Evolutionary conservation across 2,329 filamentous ascomycete species (phyloP).

Genomic region (Teratosphaeria nubilosa): DNA sequence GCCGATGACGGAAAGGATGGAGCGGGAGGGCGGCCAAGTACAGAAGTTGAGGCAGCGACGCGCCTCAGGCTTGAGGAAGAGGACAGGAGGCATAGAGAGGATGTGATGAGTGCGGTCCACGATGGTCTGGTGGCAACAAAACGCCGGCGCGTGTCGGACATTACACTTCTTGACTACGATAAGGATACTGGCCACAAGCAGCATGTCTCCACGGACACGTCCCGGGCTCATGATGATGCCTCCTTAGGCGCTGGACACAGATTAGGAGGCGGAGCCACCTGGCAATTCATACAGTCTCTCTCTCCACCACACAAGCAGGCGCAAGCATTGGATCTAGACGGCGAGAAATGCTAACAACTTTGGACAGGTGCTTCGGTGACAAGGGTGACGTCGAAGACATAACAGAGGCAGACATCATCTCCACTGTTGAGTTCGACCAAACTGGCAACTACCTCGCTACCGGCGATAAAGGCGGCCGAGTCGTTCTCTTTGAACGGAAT

Average conservation of each 20-base stretch:
- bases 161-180: background rate
- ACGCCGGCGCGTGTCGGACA: background rate
- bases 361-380: slow-evolving; percentile 86
- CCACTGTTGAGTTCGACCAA: slow-evolving; percentile 82
- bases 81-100: background rate
- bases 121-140: background rate
- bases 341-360: background rate
- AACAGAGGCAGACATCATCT: slow-evolving; percentile 92
- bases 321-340: background rate
- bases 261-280: background rate
- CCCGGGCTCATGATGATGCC: background rate
- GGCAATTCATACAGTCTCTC: background rate
- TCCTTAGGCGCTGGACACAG: background rate
- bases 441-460: slow-evolving; percentile 83
- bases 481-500: slow-evolving; percentile 83
- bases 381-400: slow-evolving; percentile 99
- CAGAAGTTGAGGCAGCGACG: background rate
- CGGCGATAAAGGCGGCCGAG: slow-evolving; percentile 79
- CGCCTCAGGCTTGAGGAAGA: background rate
- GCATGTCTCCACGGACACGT: background rate
- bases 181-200: background rate
- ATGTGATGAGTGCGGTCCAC: background rate
- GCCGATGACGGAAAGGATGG: background rate
- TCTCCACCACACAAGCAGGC: background rate
- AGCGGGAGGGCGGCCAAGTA: background rate